A percentile compares a stretch with the other conserved stretches of the same genome.
phyloP scores from a whole-genome alignment of 139 green algal species.

The Zygnema cylindricum region DNA sequence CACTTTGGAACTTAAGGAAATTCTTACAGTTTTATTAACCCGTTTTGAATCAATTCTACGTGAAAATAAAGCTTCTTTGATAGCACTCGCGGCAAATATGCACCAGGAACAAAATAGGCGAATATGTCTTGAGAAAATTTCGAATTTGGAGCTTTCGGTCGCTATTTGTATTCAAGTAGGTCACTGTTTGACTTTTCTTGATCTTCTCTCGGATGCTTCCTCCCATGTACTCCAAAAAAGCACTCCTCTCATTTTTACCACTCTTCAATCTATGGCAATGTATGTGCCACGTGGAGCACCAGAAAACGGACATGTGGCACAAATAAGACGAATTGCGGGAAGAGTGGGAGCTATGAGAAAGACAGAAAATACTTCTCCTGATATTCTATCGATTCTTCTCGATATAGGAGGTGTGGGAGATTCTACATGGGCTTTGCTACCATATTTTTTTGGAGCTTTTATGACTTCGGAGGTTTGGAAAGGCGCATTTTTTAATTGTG shows the following conservation, averaged over 20 bases:
- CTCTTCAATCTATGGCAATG: not conserved
- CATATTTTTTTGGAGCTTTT: constrained; percentile 34
- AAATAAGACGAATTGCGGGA: constrained; percentile 21
- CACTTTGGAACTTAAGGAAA: not conserved
- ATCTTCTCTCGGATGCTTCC: constrained; percentile 20
- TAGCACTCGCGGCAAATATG: constrained; percentile 20
- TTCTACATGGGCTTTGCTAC: constrained; percentile 36
- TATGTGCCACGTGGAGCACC: constrained; percentile 12
- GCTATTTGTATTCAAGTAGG: constrained; percentile 45
- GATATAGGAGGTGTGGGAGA: constrained; percentile 49
- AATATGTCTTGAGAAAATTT: not conserved
- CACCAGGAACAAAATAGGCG: constrained; percentile 18
- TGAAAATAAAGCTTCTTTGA: constrained; percentile 12
- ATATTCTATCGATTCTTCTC: constrained; percentile 34
- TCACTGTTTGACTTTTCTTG: constrained; percentile 29
- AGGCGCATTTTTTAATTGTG: constrained; percentile 6
- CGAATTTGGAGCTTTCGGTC: not conserved
- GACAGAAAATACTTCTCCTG: not conserved
- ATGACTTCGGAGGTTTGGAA: constrained; percentile 37
- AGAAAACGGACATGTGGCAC: constrained; percentile 17
- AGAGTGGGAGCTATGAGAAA: not conserved
- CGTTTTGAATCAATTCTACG: constrained; percentile 45
- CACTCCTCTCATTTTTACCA: not conserved
- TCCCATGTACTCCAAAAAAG: constrained; percentile 8
- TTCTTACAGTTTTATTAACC: constrained; percentile 14